Evolutionary conservation across 306 rosid genomes (phyloP), one percentile per base, ranked within the genome.

Genomic region (Cyamopsis tetragonoloba): DNA sequence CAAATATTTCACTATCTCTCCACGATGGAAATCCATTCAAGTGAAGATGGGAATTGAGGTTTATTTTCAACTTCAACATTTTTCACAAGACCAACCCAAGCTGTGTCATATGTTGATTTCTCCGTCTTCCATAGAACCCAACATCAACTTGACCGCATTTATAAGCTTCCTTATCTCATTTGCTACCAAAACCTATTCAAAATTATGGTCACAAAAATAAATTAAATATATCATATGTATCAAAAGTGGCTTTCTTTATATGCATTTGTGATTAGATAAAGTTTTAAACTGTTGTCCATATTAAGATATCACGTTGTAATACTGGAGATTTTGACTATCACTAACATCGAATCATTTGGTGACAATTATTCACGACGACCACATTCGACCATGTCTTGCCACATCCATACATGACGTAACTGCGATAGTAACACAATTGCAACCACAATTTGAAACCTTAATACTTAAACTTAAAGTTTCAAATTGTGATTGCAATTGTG

Each of bases 51-150:
- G 77, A 88, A 91, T 7, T 74, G 86, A 9, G 97, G 97, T 0
- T 7, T 22, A 7, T 71, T 77, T 23, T 70, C 82, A 8, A 70
- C 48, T 20, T 3, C 0, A 43, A 77, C 50, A 15, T 83, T 78
- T 46, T 62, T 76, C 1, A 88, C 81, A 0, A 91, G 80, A 4
- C 86, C 90, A 22, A 86, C 92, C 97, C 97, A 91, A 2, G 97
- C 97, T 3, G 97, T 91, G 86, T 88, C 97, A 68, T 91, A 91
- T 4, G 71, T 81, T 86, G 49, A 88, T 91, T 66, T 91, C 95
- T 75, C 97, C 97, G 8, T 91, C 88, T 30, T 78, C 87, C 78
- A 84, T 82, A 0, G 85, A 74, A 8, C 37, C 69, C 79, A 91
- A 19, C 83, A 88, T 84, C 8, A 41, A 37, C 62, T 73, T 82